These are phyloP conservation scores for Babjeviella inositovora DNA, from an alignment of 805 yeast species.

Conservation along the genomic window DNA sequence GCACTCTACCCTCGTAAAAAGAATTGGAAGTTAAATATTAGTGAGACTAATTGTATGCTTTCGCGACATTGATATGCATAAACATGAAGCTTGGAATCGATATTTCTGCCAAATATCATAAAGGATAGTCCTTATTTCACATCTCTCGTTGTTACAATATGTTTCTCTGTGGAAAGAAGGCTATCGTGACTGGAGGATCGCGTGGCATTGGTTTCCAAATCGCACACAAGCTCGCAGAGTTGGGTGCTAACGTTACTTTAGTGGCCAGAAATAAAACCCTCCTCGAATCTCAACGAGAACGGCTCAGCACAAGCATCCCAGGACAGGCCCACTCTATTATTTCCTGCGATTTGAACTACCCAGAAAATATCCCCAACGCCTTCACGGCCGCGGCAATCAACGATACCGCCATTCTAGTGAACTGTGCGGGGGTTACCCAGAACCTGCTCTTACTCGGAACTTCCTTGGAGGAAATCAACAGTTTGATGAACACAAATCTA, in stretches of 20 bases:
- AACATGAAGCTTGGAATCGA: too few species aligned
- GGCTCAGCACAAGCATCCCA: slow-evolving; percentile 4
- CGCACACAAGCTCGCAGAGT: slow-evolving; percentile 26
- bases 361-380: neutral
- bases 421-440: slow-evolving; percentile 57
- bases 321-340: slow-evolving; percentile 14
- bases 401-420: slow-evolving; percentile 29
- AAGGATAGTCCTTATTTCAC: too few species aligned
- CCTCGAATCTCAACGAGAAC: slow-evolving; percentile 11
- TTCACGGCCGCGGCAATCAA: slow-evolving; percentile 7
- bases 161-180: too few species aligned
- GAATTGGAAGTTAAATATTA: too few species aligned
- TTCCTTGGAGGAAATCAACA: slow-evolving; percentile 18
- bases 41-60: too few species aligned
- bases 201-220: slow-evolving; percentile 49
- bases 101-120: too few species aligned
- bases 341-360: slow-evolving; percentile 13
- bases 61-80: too few species aligned
- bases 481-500: slow-evolving; percentile 38
- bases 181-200: slow-evolving; percentile 55
- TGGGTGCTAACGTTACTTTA: slow-evolving; percentile 36
- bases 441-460: slow-evolving; percentile 29
- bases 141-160: too few species aligned
- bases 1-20: too few species aligned
- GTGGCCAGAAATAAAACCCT: slow-evolving; percentile 26